Base-by-base conservation (phyloP, 2,329 filamentous ascomycete species). In the Corynespora cassiicola region DNA sequence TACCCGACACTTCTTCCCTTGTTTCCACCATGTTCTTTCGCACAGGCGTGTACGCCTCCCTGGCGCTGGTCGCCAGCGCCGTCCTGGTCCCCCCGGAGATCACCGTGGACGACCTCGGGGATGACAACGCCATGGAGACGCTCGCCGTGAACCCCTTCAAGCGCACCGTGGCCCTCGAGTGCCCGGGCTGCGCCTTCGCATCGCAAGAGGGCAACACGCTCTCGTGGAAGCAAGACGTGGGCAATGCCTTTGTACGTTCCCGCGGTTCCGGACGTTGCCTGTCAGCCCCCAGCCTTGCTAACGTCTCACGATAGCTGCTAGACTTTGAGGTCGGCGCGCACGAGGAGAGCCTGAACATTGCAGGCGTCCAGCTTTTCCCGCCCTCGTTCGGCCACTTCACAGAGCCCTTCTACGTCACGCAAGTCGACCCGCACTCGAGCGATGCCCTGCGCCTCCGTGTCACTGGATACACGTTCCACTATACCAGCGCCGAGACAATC, bases 301-400 rank as follows among this genome's bases (percentile, higher is more conserved):
- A 64, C 45, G 14, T 22, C 6, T n/a, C 16, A 16, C 24, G 24
- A 19, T 23, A 70, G 67, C 42, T 62, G 12, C 56, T 71, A 21
- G 63, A 70, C 41, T 67, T 71, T 36, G 56, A 63, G 37, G 55
- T 68, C 23, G 66, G 65, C 15, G 26, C 54, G 7, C 35, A 54
- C 21, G 53, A 63, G 32, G 52, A 64, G 19, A 58, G 52, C 3
- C 56, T 70, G 12, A 50, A 62, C 11, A 57, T 70, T 36, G 59
- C 66, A 37, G 66, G 63, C 29, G 52, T 56, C 21, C 65, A 63
- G 36, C 58, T 71, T n/a, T 70, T 66, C 39, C 68, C 68, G 11
- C 68, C 68, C 6, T 50, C 54, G 6, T 63, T 68, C 37, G 52
- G 52, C 38, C 47, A 54, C 25, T 51, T 57, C 32, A 37, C 49